Conservation (phyloP, 108 stramenopile species). For the Schizochytrium sp. region DNA sequence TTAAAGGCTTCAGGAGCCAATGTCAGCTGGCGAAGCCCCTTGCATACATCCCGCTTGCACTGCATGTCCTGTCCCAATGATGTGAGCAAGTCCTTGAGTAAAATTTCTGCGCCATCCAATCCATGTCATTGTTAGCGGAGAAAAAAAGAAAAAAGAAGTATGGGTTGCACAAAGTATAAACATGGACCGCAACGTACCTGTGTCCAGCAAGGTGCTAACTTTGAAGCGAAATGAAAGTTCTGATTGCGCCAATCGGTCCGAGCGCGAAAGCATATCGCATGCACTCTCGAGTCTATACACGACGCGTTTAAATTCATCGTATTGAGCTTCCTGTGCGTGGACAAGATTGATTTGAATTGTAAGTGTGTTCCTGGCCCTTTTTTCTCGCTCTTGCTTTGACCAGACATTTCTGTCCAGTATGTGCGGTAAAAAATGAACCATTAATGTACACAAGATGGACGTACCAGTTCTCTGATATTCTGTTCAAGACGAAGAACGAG, state of each 20-base stretch:
- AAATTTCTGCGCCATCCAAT: not conserved
- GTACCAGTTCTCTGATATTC: too few relatives aligned
- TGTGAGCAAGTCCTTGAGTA: not conserved
- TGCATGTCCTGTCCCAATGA: not conserved
- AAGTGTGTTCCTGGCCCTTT: too few relatives aligned
- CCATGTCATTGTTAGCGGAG: too few relatives aligned
- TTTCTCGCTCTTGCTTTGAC: too few relatives aligned
- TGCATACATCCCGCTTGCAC: not conserved
- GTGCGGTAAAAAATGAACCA: too few relatives aligned
- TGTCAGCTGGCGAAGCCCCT: not conserved
- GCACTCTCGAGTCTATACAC: not conserved
- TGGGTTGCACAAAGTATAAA: too few relatives aligned
- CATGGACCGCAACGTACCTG: not conserved
- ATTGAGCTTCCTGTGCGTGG: not conserved
- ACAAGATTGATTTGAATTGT: too few relatives aligned
- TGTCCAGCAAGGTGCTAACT: not conserved
- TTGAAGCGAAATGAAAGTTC: not conserved
- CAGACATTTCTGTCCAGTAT: too few relatives aligned
- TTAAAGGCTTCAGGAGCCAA: not conserved
- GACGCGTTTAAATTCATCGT: not conserved
- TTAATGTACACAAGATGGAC: too few relatives aligned
- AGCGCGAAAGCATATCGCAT: not conserved
- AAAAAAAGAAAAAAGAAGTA: too few relatives aligned
- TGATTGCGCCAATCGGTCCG: not conserved
- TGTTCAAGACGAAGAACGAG: too few relatives aligned